phyloP scores from a whole-genome alignment of 208 protist species.

The Wallacemonas sp. region DNA sequence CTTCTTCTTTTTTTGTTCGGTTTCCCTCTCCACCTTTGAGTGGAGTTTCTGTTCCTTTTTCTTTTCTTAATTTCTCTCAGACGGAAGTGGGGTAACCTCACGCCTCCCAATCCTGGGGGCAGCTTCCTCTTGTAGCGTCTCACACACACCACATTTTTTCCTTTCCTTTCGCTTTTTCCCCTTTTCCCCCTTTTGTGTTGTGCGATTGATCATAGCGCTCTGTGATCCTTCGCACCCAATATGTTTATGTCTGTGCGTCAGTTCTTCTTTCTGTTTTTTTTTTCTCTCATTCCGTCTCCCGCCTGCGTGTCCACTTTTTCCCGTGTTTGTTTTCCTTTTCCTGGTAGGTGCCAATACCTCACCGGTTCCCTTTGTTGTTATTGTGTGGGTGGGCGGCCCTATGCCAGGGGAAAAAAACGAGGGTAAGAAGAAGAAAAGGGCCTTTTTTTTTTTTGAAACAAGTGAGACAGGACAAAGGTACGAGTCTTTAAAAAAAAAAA shows the following conservation, averaged over 20 bases:
- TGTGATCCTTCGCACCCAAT: neutral
- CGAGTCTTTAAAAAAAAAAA: no score
- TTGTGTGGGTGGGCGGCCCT: no score
- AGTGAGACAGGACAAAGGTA: no score
- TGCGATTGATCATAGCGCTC: neutral
- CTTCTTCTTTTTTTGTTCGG: neutral
- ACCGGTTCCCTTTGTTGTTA: no score
- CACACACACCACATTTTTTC: neutral
- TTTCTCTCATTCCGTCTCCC: slow-evolving; percentile 1
- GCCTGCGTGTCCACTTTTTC: no score
- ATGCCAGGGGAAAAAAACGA: no score
- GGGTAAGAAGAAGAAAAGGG: no score
- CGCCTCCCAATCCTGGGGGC: neutral
- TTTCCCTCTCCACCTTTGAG: neutral
- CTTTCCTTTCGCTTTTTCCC: slow-evolving; percentile 21
- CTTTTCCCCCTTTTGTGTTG: slow-evolving; percentile 13
- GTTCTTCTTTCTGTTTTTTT: slow-evolving; percentile 10
- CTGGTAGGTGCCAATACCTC: no score
- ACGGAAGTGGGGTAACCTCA: slow-evolving; percentile 13
- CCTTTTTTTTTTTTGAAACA: no score
- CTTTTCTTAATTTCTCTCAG: slow-evolving; percentile 10
- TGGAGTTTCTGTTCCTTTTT: slow-evolving; percentile 8
- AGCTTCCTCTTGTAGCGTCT: slow-evolving; percentile 3
- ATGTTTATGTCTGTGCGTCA: neutral
- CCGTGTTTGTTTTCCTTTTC: no score